Evolutionary conservation across 805 yeast genomes (phyloP), one percentile per base, ranked within the genome.

Genomic region (Kregervanrija fluxuum): DNA sequence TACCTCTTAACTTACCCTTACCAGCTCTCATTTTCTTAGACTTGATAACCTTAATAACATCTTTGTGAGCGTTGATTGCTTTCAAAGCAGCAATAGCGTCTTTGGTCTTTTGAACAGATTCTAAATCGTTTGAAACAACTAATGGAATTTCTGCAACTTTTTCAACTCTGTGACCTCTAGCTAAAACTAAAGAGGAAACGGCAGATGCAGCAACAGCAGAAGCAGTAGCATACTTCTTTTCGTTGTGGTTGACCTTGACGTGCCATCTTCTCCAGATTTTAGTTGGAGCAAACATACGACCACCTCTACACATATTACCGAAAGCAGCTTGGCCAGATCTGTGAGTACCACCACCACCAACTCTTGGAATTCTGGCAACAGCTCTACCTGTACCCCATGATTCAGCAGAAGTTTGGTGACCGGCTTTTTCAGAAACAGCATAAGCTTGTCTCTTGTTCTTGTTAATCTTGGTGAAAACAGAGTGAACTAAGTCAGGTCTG

Each of bases 371-470:
- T 83, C 99, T 91, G 79, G 99, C 98, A 70, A 93, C 96, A 77
- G 99, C 99, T 82, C 99, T 90, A 82, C 99, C 99, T 66, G 99
- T 93, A 89, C 99, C 99, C 99, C 99, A 93, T 57, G 99, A 93
- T 79, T 89, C 97, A 73, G 99, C 99, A 56, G 98, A 91, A 76
- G 97, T 90, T 80, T 93, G 98, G 84, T 88, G 95, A 80, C 99
- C 99, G 69, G 99, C 99, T 79, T 89, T 86, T 72, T 82, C 89
- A 65, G 98, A 84, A 65, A 93, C 99, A 71, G 99, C 96, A 85
- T 93, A 93, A 75, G 99, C 97, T 80, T 93, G 99, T 79, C 99
- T 89, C 89, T 91, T 91, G 96, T 93, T 93, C 93, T 93, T 93
- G 95, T 90, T 90, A 65, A 93, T 88, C 71, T 90, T 85, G 71